phyloP scores from a whole-genome alignment of 352 stramenopile genomes.

The Aphanomyces astaci region DNA sequence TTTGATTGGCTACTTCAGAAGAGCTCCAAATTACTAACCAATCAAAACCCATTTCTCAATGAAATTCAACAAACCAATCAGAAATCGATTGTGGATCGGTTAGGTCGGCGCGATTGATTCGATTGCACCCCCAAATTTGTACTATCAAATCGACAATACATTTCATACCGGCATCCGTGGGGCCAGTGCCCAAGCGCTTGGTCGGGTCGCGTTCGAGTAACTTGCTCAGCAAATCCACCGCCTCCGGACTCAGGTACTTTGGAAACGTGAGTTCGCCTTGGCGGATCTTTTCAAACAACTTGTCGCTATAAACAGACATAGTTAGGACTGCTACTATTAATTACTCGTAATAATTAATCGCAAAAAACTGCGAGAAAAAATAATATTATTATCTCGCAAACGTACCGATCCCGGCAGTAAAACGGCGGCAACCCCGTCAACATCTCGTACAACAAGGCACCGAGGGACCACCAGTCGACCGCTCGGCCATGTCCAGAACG shows the following conservation, averaged over 20 bases:
- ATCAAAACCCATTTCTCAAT: no score
- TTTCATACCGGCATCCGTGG: constrained; percentile 38
- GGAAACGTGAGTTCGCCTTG: constrained; percentile 93
- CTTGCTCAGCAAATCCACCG: constrained; percentile 80
- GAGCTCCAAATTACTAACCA: no score
- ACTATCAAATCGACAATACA: no score
- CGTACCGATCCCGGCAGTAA: constrained; percentile 88
- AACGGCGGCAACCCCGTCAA: constrained; percentile 82
- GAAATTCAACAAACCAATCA: no score
- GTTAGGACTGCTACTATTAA: constrained; percentile 33
- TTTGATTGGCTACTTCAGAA: no score
- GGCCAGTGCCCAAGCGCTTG: constrained; percentile 87
- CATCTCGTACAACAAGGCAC: constrained; percentile 83
- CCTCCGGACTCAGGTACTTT: constrained; percentile 83
- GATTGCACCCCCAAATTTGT: no score
- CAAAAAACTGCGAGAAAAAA: no score
- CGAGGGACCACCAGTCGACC: constrained; percentile 97
- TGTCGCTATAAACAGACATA: constrained; percentile 80
- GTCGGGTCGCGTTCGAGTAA: constrained; percentile 93
- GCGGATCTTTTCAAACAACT: constrained; percentile 97
- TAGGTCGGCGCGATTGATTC: no score
- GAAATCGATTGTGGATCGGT: no score
- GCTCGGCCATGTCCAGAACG: constrained; percentile 92
- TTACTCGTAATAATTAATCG: no score
- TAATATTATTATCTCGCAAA: no score